Base-by-base conservation (phyloP, 2,329 filamentous ascomycete species). In the Delphinella strobiligena region DNA sequence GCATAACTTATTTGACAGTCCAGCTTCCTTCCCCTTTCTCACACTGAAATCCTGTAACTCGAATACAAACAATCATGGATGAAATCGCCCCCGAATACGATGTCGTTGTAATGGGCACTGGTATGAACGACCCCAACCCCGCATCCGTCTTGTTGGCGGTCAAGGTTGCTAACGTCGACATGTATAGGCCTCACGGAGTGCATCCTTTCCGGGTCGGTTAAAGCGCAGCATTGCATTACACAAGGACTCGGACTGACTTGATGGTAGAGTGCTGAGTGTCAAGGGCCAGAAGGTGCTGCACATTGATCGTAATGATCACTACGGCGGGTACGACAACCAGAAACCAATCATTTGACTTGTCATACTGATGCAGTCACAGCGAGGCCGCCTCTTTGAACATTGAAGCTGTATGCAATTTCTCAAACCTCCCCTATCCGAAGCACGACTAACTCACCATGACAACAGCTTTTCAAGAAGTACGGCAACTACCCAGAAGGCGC, bases 261-360 rank as follows among this genome's bases (percentile, higher is more conserved):
- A 36, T 37, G 49, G 45, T 55, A 87, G 88, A 66, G 88, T 98
- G 46, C 71, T 96, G 61, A 94, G 87, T 70, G 89, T 96, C 56
- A 95, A 96, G 74, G 89, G 89, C 64, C 89, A 93, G 74, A 96
- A 96, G 72, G 91, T 98, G 59, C 76, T 98, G 50, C 91, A 98
- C 71, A 94, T 98, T 62, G 91, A 96, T 69, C 82, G 88, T 61
- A 96, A 96, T 62, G 86, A 93, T 63, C 88, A 96, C 71, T 96
- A 95, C 60, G 91, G 91, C 75, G 91, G 86, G 88, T 93, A 69
- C 56, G 82, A 72, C 45, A 30, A 40, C 34, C 33, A 27, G 44
- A 45, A 27, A 7, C 7, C 22, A 27, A 7, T 27, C 22, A 43
- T 29, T 29, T 36, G 36, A 19, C 40, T 14, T 31, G 29, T 15